phyloP scores from a whole-genome alignment of 768 basidiomycete genomes.

The Russula olivacea region DNA sequence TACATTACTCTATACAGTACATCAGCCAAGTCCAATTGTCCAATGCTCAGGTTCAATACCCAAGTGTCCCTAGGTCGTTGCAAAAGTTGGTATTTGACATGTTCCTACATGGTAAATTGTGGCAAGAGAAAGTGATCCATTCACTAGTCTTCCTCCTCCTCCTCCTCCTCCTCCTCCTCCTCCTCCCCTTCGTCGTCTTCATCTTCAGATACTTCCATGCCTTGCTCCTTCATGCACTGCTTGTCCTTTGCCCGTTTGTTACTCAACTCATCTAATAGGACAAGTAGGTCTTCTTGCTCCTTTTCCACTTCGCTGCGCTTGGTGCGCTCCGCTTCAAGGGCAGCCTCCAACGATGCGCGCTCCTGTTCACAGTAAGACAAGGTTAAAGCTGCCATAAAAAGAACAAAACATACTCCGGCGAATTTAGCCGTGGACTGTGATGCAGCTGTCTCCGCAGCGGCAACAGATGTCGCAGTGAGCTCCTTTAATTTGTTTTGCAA shows the following conservation, averaged over 20 bases:
- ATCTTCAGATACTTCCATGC: constrained; percentile 88
- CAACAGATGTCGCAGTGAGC: constrained; percentile 25
- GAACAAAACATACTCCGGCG: constrained; percentile 10
- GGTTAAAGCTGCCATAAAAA: neutral
- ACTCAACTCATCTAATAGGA: constrained; percentile 87
- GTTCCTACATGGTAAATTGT: constrained; percentile 1
- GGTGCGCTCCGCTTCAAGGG: constrained; percentile 50
- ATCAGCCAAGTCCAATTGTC: neutral
- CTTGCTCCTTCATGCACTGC: constrained; percentile 59
- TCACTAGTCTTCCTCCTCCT: constrained; percentile 11
- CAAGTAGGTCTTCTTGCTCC: constrained; percentile 94
- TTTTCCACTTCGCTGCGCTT: constrained; percentile 83
- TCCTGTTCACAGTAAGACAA: constrained; percentile 26
- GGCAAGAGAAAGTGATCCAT: neutral
- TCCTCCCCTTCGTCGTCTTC: constrained; percentile 63
- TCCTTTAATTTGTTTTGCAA: constrained; percentile 58
- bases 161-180: constrained; percentile 25
- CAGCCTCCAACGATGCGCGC: constrained; percentile 47
- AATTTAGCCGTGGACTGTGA: constrained; percentile 1
- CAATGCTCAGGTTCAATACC: neutral
- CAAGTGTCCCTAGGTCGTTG: neutral
- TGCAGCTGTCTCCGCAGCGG: neutral
- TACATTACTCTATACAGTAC: neutral
- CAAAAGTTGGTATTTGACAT: constrained; percentile 1
- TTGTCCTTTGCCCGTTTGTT: constrained; percentile 85